Evolutionary conservation across 1,284 basidiomycete species (phyloP), one percentile per base, ranked within the genome.

Genomic region (Microbotryum violaceum): DNA sequence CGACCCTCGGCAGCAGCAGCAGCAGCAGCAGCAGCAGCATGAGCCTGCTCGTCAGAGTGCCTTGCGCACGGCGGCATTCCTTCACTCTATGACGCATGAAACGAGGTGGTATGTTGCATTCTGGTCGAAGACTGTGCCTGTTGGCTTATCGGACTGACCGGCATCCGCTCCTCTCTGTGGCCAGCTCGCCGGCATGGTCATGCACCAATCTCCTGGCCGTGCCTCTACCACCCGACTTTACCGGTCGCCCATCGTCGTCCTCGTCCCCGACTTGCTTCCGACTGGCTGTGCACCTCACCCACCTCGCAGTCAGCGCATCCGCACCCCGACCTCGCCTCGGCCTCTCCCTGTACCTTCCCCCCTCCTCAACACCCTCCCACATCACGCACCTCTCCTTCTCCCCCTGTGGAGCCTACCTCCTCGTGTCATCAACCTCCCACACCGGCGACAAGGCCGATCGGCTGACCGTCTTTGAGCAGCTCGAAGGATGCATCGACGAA

Each of bases 401-500:
- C 0, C 63, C 63, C 14, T 61, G 62, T 29, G 59, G 58, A 7
- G 31, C 54, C 5, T 58, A 60, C 27, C 59, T 68, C 31, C 47
- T 68, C 20, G 51, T 44, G 52, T 60, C 20, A 56, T 57, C 14
- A 48, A 49, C 9, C 5, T 49, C 12, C 16, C n/a, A 23, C 16
- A 18, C 20, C 18, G 9, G 37, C 25, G 48, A 23, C 7, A 23
- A 21, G 1, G 51, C 49, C 20, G 64, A 68, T 44, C 10, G 48
- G 20, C 18, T 68, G 12, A 63, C 64, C 14, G 57, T 68, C 14
- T 68, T 54, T 10, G 66, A 68, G 55, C 66, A 68, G 42, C 20
- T n/a, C 33, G 31, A 49, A 2, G 49, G 59, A 6, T 63, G 55
- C 27, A 54, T 68, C 47, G 61, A 68, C 58, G 59, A 63, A 4